Conservation (phyloP, 805 yeast genomes). For the Candida silvicultrix region DNA sequence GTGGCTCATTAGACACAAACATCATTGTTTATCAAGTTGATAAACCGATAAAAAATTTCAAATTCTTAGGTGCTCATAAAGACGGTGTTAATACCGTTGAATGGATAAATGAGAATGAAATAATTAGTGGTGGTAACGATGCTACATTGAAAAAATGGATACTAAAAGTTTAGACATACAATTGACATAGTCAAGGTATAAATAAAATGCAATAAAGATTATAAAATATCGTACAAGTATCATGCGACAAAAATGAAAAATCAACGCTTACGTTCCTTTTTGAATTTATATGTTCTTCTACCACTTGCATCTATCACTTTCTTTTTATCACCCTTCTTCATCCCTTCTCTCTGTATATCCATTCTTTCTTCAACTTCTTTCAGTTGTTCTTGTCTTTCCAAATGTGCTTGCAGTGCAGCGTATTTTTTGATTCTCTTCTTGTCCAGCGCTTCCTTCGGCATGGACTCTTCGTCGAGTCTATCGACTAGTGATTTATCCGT, state of each 20-base stretch:
- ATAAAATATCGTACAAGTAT: not conserved
- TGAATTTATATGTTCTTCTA: slow-evolving; percentile 75
- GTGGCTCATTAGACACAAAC: slow-evolving; percentile 82
- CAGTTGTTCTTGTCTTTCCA: slow-evolving; percentile 67
- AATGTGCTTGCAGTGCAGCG: slow-evolving; percentile 52
- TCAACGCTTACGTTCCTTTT: slow-evolving; percentile 59
- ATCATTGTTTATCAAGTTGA: slow-evolving; percentile 74
- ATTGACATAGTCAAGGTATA: too few relatives aligned
- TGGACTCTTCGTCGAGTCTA: slow-evolving; percentile 21
- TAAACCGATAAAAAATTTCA: slow-evolving; percentile 71
- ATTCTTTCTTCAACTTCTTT: slow-evolving; percentile 62
- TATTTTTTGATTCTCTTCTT: slow-evolving; percentile 56
- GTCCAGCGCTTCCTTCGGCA: slow-evolving; percentile 33
- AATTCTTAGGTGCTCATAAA: slow-evolving; percentile 75
- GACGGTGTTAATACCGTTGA: slow-evolving; percentile 74
- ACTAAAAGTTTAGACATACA: slow-evolving; percentile 16
- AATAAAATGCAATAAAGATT: not conserved
- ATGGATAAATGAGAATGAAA: slow-evolving; percentile 49
- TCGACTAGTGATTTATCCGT: slow-evolving; percentile 26
- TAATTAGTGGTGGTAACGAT: slow-evolving; percentile 76
- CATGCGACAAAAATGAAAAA: not conserved
- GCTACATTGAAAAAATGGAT: slow-evolving; percentile 75
- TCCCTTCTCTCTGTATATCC: slow-evolving; percentile 75
- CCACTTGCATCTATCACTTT: slow-evolving; percentile 67
- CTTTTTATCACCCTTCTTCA: slow-evolving; percentile 87